Evolutionary conservation across 176 grass and related monocot genomes (phyloP).

Genomic region (Triticum timopheevii): DNA sequence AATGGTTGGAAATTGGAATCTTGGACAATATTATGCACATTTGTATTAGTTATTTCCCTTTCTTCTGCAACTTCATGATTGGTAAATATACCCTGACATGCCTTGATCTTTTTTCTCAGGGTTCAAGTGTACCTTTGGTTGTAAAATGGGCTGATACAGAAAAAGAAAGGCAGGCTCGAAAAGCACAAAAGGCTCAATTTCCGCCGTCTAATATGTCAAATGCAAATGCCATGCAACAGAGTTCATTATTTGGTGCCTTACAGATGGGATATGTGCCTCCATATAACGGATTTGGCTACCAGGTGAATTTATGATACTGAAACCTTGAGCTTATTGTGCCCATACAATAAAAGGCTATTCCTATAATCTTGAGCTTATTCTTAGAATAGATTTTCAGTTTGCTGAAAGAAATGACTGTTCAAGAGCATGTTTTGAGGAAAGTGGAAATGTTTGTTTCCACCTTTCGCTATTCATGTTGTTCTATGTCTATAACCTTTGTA

Average conservation of each 20-base stretch:
- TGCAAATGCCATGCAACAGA: conserved; percentile 77
- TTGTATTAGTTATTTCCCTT: not conserved
- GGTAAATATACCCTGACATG: conserved; percentile 14
- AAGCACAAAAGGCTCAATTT: conserved; percentile 87
- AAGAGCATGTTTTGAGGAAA: not conserved
- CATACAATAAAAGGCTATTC: not conserved
- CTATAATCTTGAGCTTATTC: not conserved
- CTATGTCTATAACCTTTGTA: not conserved
- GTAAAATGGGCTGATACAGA: conserved; percentile 99
- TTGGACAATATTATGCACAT: not conserved
- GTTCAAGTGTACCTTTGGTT: conserved; percentile 97
- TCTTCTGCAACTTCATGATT: not conserved
- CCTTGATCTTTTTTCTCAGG: conserved; percentile 44
- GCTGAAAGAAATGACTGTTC: conserved; percentile 13
- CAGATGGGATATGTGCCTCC: conserved; percentile 85
- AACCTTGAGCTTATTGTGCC: conserved; percentile 11
- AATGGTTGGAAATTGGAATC: not conserved
- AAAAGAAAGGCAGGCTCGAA: conserved; percentile 95
- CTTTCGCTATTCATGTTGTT: not conserved
- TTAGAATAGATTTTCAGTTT: not conserved
- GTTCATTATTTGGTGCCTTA: conserved; percentile 84
- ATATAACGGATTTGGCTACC: conserved; percentile 97
- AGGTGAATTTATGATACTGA: conserved; percentile 52
- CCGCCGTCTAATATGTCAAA: conserved; percentile 59
- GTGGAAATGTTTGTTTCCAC: not conserved